Evolutionary conservation across 495 filamentous ascomycete species (phyloP).

Genomic region (Neurospora hispaniola): DNA sequence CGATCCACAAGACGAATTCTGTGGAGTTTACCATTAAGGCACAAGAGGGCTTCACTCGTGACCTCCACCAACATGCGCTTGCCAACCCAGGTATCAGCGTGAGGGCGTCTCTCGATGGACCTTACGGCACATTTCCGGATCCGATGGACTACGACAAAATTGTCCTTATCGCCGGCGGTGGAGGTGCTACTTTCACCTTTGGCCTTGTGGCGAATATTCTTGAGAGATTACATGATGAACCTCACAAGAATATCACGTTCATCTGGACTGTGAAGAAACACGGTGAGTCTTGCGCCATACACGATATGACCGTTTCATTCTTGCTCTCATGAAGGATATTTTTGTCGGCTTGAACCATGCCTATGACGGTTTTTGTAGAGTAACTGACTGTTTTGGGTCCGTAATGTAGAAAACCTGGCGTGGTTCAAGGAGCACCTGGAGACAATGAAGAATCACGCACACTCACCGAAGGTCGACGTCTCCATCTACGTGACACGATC

Average conservation of each 20-base stretch:
- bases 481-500: constrained; percentile 37
- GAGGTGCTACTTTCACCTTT: constrained; percentile 49
- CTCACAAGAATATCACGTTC: constrained; percentile 39
- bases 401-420: constrained; percentile 23
- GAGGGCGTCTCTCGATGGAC: constrained; percentile 45
- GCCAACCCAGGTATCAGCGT: constrained; percentile 37
- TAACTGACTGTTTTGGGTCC: neutral
- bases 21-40: constrained; percentile 46
- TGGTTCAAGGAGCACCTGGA: constrained; percentile 44
- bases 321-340: neutral
- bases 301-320: neutral
- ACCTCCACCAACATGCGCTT: constrained; percentile 39
- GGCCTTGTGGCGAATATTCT: constrained; percentile 41
- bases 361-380: neutral
- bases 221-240: constrained; percentile 29
- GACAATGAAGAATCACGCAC: constrained; percentile 27
- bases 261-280: constrained; percentile 43
- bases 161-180: constrained; percentile 48
- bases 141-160: constrained; percentile 47
- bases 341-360: neutral
- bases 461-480: constrained; percentile 35
- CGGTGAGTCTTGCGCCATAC: constrained; percentile 24
- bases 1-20: constrained; percentile 40
- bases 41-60: constrained; percentile 47
- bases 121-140: constrained; percentile 47